Conservation (phyloP, 2,329 filamentous ascomycete species). For the Microdochium trichocladiopsis region DNA sequence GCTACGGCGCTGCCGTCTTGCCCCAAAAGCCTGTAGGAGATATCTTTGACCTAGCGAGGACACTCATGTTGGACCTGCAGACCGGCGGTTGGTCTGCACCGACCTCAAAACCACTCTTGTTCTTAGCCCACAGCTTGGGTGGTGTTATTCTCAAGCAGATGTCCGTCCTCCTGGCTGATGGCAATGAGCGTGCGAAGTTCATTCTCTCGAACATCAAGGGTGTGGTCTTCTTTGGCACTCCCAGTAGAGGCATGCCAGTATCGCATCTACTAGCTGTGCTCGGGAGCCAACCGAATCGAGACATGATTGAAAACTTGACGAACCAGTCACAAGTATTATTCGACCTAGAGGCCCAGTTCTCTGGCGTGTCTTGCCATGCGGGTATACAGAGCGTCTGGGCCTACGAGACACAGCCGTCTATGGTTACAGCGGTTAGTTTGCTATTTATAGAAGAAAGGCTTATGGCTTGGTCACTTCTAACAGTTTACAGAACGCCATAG, state of each 20-base stretch:
- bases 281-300: conserved; percentile 8
- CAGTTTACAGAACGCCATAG: conserved; percentile 1
- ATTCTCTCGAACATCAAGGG: conserved; percentile 7
- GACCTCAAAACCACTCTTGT: conserved; percentile 11
- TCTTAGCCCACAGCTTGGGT: conserved; percentile 19
- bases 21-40: conserved; percentile 11
- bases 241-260: conserved; percentile 12
- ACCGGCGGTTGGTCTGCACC: conserved; percentile 7
- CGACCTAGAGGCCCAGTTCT: conserved; percentile 8
- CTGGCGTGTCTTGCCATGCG: conserved; percentile 3
- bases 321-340: conserved; percentile 5
- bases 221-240: conserved; percentile 15
- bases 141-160: conserved; percentile 16
- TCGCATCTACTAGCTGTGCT: conserved; percentile 11
- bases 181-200: neutral
- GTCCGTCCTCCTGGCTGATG: conserved; percentile 7
- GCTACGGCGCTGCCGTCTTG: conserved; percentile 8
- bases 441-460: neutral
- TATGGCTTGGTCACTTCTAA: neutral
- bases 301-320: conserved; percentile 7
- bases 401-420: conserved; percentile 14
- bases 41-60: conserved; percentile 11
- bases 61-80: conserved; percentile 9
- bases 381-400: conserved; percentile 9
- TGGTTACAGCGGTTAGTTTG: conserved; percentile 9